Conservation (phyloP, 164 flowering plant species). For the Magnolia officinalis region DNA sequence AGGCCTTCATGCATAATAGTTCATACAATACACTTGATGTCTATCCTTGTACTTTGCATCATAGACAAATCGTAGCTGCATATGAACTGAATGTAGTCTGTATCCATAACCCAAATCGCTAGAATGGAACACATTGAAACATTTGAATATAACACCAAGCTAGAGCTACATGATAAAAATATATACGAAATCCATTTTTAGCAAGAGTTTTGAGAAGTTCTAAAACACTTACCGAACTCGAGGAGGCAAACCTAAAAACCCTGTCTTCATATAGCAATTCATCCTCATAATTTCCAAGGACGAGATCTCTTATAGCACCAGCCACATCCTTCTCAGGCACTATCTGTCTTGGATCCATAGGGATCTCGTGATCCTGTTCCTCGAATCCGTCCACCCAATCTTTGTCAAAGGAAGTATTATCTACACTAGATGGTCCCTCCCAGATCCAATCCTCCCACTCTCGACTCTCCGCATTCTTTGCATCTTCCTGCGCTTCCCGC, state of each 20-base stretch:
- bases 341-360: slow-evolving; percentile 29
- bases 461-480: slow-evolving; percentile 67
- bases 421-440: slow-evolving; percentile 26
- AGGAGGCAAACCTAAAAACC: slow-evolving; percentile 81
- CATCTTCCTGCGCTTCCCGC: slow-evolving; percentile 83
- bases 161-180: neutral
- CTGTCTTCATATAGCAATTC: slow-evolving; percentile 90
- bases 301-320: slow-evolving; percentile 47
- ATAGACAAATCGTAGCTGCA: neutral
- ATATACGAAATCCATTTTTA: neutral
- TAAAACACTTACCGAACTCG: slow-evolving; percentile 55
- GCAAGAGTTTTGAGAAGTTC: neutral
- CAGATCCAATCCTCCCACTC: slow-evolving; percentile 95
- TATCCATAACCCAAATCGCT: too few relatives aligned
- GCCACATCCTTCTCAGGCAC: slow-evolving; percentile 49
- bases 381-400: slow-evolving; percentile 30
- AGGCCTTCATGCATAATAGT: neutral
- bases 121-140: too few relatives aligned
- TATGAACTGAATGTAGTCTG: too few relatives aligned
- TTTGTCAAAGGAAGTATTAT: slow-evolving; percentile 32
- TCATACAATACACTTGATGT: neutral
- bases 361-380: slow-evolving; percentile 20
- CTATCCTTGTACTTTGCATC: neutral
- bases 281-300: slow-evolving; percentile 64
- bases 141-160: neutral